phyloP scores from a whole-genome alignment of 2,329 filamentous ascomycete genomes.

The Purpureocillium lavendulum region DNA sequence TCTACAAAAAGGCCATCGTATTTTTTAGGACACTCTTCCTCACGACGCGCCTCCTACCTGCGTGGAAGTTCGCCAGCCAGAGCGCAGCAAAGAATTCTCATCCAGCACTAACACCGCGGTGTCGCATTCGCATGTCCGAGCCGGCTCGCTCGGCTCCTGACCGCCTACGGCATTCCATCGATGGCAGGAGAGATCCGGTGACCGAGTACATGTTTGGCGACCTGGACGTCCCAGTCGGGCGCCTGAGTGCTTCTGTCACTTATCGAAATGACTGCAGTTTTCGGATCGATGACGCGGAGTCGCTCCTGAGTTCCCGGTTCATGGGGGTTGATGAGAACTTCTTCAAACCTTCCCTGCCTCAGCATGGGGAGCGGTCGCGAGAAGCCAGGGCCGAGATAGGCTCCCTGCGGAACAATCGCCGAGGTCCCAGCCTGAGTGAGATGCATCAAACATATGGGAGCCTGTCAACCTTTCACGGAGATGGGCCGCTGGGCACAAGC shows the following conservation, averaged over 20 bases:
- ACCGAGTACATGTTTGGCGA: conserved; percentile 75
- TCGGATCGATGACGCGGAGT: conserved; percentile 83
- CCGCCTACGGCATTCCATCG: conserved; percentile 42
- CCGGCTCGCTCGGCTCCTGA: conserved; percentile 51
- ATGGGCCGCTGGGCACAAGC: conserved; percentile 68
- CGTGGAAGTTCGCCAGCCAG: conserved; percentile 74
- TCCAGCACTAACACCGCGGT: conserved; percentile 64
- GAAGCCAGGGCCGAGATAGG: conserved; percentile 49
- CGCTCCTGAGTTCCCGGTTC: conserved; percentile 83
- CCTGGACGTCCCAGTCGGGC: conserved; percentile 78
- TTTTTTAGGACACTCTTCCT: conserved; percentile 85
- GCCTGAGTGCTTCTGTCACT: conserved; percentile 70
- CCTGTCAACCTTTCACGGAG: conserved; percentile 82
- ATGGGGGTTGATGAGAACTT: conserved; percentile 85
- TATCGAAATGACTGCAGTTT: conserved; percentile 89
- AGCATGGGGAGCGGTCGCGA: conserved; percentile 33
- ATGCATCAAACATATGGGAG: conserved; percentile 80
- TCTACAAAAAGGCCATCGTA: conserved; percentile 96
- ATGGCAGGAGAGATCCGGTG: conserved; percentile 34
- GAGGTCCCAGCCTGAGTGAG: conserved; percentile 41
- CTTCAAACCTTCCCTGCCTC: conserved; percentile 69
- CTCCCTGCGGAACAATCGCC: conserved; percentile 63
- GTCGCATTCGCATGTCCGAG: conserved; percentile 64
- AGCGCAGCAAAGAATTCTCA: conserved; percentile 63
- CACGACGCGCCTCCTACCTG: conserved; percentile 72